Evolutionary conservation across 1,139 yeast genomes (phyloP), one percentile per base, ranked within the genome.

Genomic region (Blastobotrys proliferans): DNA sequence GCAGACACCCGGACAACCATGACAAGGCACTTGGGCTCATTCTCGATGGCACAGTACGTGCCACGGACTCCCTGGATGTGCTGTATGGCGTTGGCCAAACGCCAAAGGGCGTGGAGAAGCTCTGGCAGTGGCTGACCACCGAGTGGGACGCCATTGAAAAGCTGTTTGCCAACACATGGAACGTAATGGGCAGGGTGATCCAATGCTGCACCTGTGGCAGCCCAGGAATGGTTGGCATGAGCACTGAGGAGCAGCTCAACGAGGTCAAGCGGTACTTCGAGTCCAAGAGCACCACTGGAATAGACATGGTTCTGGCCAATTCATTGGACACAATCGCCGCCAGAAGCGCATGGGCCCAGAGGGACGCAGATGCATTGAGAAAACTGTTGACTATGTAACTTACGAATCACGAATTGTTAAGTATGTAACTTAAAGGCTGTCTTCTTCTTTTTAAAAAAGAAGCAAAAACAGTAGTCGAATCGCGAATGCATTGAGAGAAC

Each of bases 61-160:
- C 84, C 58, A 70, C 77, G 19, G 83, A 80, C 56, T 80, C 76
- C 56, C 63, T 81, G 48, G 74, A 79, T 53, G 88, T 92, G 55
- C 71, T 79, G 1, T 63, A 64, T 13, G 67, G 80, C 16, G 64
- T 83, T 37, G 71, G 81, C 6, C 57, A 65, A n/a, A 83, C 82
- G 57, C 60, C 73, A 9, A 58, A 56, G 4, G 70, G 79, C 1
- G 75, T 80, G 45, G 64, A 64, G 42, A 54, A 55, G 25, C 72
- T 79, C 53, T 80, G 87, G 83, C 54, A 64, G 2, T 82, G 67
- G 54, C 68, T 83, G 60, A 70, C 74, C 52, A 60, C 60, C 3
- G 74, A 82, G 57, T 82, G 81, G 68, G 67, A 63, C 26, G 63
- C 56, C 4, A 61, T 81, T 41, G 69, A 73, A 57, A 58, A 24